Evolutionary conservation across 148 eudicot species (phyloP), one percentile per base, ranked within the genome.

Genomic region (Oxyria digyna): DNA sequence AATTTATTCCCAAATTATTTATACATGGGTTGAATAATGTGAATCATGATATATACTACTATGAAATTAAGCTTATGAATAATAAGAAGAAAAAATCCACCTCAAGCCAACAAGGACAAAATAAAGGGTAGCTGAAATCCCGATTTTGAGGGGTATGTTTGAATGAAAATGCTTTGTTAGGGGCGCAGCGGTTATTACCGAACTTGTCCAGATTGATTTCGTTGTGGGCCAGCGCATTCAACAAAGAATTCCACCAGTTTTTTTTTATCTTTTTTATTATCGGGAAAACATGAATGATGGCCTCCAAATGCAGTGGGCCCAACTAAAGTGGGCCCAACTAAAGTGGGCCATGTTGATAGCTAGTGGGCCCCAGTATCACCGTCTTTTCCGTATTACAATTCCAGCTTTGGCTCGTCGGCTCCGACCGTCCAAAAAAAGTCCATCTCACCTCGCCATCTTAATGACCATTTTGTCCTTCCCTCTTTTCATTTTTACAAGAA

Each of bases 341-440:
- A n/a, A n/a, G n/a, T n/a, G n/a, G n/a, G n/a, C n/a, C n/a, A n/a
- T n/a, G 48, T 10, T 66, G 31, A 45, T n/a, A 10, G 65, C 4
- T 4, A 31, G 65, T 59, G 65, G 62, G 65, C 9, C 65, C 65
- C 65, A 59, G 11, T 9, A 38, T 20, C 65, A 59, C 65, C 65
- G 65, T 59, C 65, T 55, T 55, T 50, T 20, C 48, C 69, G 49
- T 67, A 43, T 2, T 67, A 67, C 42, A 67, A 24, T 27, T 55
- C 63, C 23, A 48, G 21, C 54, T 63, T 31, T 31, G 69, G 69
- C 69, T 42, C 50, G 52, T 20, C 69, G 69, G 69, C 50, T 42
- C 69, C 69, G 69, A 67, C 69, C 48, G 12, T 41, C 32, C 48
- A 42, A 42, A 67, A 41, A 67, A 41, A 65, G 14, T 15, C 24